Evolutionary conservation across 1,139 yeast genomes (phyloP), one percentile per base, ranked within the genome.

Genomic region (Blastobotrys niveus): DNA sequence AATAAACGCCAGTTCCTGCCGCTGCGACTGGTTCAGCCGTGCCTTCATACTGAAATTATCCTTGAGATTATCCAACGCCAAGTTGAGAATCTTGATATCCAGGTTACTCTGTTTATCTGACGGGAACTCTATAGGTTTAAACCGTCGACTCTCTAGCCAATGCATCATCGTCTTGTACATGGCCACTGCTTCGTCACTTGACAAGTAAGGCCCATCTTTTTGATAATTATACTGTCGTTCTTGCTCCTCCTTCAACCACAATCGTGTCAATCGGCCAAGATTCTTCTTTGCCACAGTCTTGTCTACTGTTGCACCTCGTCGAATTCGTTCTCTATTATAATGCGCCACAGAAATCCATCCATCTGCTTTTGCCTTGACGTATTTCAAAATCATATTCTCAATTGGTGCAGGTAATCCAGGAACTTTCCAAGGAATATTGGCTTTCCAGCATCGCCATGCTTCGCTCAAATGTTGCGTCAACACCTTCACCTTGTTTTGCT

Each of bases 401-500:
- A 91, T 79, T 0, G 97, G 96, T 43, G 77, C 82, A 3, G 99
- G 98, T 63, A 93, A 71, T 0, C 98, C 98, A 1, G 96, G 95
- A 9, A 91, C 98, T 57, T 87, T 82, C 98, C 98, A 93, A 1
- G 96, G 95, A 49, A 91, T 83, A 58, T 91, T 89, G 1, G 98
- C 98, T 63, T 93, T 93, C 98, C 98, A 93, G 62, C 98, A 91
- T 61, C 98, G 72, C 99, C 99, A 93, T 0, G 98, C 98, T 62
- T 93, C 98, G 60, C 95, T 84, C 45, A 93, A 70, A 64, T 93
- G 99, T 58, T 91, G 97, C 41, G 93, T 67, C 45, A 93, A 84
- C 0, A 95, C 82, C 57, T 85, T 82, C 1, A 96, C 80, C 60
- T 88, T 89, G 54, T 77, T 84, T 57, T 87, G 94, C 56, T 86